Conservation (phyloP, 768 basidiomycete species). For the Suillus placidus region DNA sequence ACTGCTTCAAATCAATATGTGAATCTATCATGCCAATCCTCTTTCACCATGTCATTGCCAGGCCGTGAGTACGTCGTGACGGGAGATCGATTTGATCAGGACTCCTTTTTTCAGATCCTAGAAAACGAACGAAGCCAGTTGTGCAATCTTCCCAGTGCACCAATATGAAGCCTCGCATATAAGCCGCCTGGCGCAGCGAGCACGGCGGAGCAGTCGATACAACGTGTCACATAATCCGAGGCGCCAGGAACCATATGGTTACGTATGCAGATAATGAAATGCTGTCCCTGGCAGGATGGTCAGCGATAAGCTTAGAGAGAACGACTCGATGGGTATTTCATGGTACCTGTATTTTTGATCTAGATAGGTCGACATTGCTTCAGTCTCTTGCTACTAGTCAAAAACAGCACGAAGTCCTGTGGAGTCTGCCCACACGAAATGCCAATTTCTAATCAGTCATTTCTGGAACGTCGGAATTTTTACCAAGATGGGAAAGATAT, state of each 20-base stretch:
- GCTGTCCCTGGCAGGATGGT: neutral
- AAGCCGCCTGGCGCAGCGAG: neutral
- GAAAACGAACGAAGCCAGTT: neutral
- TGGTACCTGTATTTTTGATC: neutral
- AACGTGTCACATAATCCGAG: conserved; percentile 1
- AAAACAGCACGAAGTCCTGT: neutral
- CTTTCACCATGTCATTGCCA: neutral
- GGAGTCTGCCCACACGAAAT: neutral
- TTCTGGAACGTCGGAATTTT: neutral
- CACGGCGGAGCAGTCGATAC: neutral
- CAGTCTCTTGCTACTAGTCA: neutral
- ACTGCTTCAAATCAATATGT: neutral
- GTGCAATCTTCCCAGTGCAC: neutral
- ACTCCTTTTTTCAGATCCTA: too few relatives aligned
- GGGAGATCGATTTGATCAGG: neutral
- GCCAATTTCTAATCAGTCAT: neutral
- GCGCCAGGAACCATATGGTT: neutral
- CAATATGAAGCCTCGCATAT: neutral
- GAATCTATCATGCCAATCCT: neutral
- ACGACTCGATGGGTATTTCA: neutral
- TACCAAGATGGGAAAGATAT: neutral
- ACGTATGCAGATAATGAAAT: neutral
- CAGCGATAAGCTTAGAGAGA: neutral
- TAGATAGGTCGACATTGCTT: neutral
- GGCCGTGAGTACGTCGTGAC: neutral